phyloP scores from a whole-genome alignment of 2,329 filamentous ascomycete genomes.

The Diaporthe ilicicola region DNA sequence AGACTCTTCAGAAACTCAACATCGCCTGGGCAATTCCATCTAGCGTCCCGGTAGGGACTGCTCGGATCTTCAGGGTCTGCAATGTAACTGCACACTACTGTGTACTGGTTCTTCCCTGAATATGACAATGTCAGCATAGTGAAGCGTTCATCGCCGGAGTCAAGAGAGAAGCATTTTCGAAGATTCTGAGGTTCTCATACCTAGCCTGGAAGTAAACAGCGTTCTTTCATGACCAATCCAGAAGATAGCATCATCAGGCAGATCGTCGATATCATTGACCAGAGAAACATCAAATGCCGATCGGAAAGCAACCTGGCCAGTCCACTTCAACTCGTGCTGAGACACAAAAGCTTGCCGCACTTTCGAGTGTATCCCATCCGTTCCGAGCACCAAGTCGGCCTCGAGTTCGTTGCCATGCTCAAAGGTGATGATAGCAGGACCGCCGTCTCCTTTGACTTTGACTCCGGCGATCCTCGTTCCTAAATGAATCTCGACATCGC shows the following conservation, averaged over 20 bases:
- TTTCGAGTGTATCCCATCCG: conserved; percentile 18
- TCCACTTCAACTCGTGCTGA: conserved; percentile 44
- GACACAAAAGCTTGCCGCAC: neutral
- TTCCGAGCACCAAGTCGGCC: conserved; percentile 20
- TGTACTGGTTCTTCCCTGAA: conserved; percentile 41
- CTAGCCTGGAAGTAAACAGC: conserved; percentile 10
- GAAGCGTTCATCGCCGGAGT: too few species aligned
- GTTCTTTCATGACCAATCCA: conserved; percentile 37
- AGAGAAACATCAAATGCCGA: conserved; percentile 45
- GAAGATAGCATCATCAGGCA: conserved; percentile 46
- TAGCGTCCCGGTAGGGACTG: conserved; percentile 34
- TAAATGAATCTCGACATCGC: conserved; percentile 43
- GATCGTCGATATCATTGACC: conserved; percentile 40
- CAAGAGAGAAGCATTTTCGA: too few species aligned
- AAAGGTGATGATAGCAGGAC: conserved; percentile 18
- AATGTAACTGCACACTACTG: conserved; percentile 43
- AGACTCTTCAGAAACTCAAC: conserved; percentile 42
- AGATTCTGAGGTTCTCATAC: neutral
- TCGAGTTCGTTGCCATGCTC: neutral
- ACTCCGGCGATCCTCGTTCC: conserved; percentile 36
- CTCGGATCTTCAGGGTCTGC: conserved; percentile 38
- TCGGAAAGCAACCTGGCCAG: conserved; percentile 47
- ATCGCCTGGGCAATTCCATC: conserved; percentile 41
- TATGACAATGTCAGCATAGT: neutral
- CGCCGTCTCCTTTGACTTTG: conserved; percentile 31